Conservation (phyloP, 1,139 yeast genomes). For the Chernovozyma sophiae-reginae region DNA sequence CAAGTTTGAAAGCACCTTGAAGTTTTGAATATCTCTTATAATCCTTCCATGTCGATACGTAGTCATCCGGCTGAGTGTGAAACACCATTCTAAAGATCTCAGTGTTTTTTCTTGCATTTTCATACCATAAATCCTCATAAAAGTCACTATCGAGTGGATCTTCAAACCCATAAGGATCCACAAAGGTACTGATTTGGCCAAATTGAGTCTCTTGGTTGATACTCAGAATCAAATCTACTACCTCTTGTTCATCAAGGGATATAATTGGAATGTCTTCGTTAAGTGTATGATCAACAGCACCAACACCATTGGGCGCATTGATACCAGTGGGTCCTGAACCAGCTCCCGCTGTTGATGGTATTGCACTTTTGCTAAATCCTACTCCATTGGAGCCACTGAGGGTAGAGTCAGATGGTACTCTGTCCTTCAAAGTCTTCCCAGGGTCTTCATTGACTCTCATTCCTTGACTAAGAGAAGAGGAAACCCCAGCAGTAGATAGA, state of each 20-base stretch:
- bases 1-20: slow-evolving; percentile 50
- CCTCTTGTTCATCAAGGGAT: slow-evolving; percentile 42
- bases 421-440: background rate
- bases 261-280: slow-evolving; percentile 43
- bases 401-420: background rate
- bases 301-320: background rate
- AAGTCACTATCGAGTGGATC: slow-evolving; percentile 82
- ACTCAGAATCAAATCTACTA: slow-evolving; percentile 39
- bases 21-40: slow-evolving; percentile 67
- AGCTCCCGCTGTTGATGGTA: background rate
- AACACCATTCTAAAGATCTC: slow-evolving; percentile 77
- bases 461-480: background rate
- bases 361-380: background rate
- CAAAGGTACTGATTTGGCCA: slow-evolving; percentile 40
- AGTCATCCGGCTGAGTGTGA: slow-evolving; percentile 92
- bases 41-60: slow-evolving; percentile 83
- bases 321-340: background rate
- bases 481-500: background rate
- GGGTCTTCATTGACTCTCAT: background rate
- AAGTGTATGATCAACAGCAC: background rate
- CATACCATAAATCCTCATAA: slow-evolving; percentile 85
- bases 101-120: slow-evolving; percentile 81
- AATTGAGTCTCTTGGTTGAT: slow-evolving; percentile 27
- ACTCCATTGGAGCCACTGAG: background rate
- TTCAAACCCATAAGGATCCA: slow-evolving; percentile 83